These are phyloP conservation scores for Osmanthus fragrans DNA, from an alignment of 257 asterid species.

Conservation along the genomic window DNA sequence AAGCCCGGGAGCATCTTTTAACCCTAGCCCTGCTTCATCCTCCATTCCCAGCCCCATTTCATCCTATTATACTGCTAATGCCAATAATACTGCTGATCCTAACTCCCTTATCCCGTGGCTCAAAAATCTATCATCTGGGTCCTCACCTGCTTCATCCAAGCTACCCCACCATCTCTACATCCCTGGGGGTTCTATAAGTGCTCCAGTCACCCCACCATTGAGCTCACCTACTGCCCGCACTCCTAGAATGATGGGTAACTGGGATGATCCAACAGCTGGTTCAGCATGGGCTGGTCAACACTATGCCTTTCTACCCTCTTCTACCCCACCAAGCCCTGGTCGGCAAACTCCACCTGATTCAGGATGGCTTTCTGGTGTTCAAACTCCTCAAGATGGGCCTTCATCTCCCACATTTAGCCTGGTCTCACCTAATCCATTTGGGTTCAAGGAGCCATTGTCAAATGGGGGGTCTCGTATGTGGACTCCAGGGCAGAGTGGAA, in stretches of 20 bases:
- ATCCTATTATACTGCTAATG: slow-evolving; percentile 51
- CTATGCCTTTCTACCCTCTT: slow-evolving; percentile 66
- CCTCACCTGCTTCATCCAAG: slow-evolving; percentile 62
- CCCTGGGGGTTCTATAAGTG: slow-evolving; percentile 90
- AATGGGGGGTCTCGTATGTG: slow-evolving; percentile 93
- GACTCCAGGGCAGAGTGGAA: slow-evolving; percentile 98
- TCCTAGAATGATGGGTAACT: slow-evolving; percentile 70
- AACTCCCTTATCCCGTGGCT: slow-evolving; percentile 98
- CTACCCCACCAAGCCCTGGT: slow-evolving; percentile 88
- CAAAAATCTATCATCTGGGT: slow-evolving; percentile 77
- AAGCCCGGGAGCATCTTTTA: slow-evolving; percentile 78
- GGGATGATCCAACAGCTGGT: slow-evolving; percentile 60
- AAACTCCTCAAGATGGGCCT: slow-evolving; percentile 83
- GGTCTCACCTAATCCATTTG: slow-evolving; percentile 76
- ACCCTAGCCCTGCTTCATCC: slow-evolving; percentile 85
- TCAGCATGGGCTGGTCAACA: slow-evolving; percentile 73
- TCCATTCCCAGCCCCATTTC: slow-evolving; percentile 78
- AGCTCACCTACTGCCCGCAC: slow-evolving; percentile 90
- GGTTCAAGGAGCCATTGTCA: slow-evolving; percentile 69
- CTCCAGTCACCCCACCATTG: slow-evolving; percentile 95
- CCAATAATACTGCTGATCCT: slow-evolving; percentile 52
- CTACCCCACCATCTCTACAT: slow-evolving; percentile 71
- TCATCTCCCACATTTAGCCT: slow-evolving; percentile 94
- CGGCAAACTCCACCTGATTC: slow-evolving; percentile 83
- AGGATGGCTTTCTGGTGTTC: slow-evolving; percentile 93